Conservation (phyloP, 2,329 filamentous ascomycete species). For the Pyrenophora graminea region DNA sequence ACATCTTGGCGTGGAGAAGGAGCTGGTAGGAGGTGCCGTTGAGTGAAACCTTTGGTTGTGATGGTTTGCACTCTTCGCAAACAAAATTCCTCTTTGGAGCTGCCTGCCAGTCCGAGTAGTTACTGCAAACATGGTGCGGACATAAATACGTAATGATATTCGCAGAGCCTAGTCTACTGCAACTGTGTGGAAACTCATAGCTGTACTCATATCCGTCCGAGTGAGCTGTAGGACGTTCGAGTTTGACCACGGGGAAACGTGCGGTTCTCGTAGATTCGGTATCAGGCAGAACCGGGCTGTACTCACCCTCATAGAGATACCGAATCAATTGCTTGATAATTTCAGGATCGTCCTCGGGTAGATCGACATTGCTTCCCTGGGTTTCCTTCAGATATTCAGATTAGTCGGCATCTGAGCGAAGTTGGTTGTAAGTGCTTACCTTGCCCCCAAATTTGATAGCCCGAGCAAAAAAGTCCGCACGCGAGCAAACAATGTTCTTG, state of each 20-base stretch:
- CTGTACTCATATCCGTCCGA: too few species aligned
- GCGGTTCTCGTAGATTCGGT: background rate
- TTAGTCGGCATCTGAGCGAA: too few species aligned
- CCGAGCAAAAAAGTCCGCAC: constrained; percentile 12
- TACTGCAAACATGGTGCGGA: too few species aligned
- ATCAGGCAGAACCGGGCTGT: background rate
- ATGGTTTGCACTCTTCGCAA: too few species aligned
- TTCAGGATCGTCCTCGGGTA: background rate
- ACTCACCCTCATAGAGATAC: background rate
- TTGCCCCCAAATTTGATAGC: constrained; percentile 15
- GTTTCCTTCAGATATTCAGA: background rate
- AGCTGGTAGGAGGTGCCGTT: background rate
- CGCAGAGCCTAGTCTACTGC: too few species aligned
- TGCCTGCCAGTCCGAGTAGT: too few species aligned
- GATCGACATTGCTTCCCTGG: background rate
- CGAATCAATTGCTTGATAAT: background rate
- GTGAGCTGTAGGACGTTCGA: too few species aligned
- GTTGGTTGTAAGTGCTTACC: background rate
- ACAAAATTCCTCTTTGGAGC: too few species aligned
- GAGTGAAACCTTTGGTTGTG: too few species aligned
- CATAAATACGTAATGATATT: too few species aligned
- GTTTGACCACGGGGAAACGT: too few species aligned
- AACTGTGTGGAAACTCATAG: too few species aligned
- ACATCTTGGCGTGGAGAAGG: background rate
- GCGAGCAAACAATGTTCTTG: constrained; percentile 16